phyloP scores from a whole-genome alignment of 73 alveolate genomes.

The Blepharisma japonicum region DNA sequence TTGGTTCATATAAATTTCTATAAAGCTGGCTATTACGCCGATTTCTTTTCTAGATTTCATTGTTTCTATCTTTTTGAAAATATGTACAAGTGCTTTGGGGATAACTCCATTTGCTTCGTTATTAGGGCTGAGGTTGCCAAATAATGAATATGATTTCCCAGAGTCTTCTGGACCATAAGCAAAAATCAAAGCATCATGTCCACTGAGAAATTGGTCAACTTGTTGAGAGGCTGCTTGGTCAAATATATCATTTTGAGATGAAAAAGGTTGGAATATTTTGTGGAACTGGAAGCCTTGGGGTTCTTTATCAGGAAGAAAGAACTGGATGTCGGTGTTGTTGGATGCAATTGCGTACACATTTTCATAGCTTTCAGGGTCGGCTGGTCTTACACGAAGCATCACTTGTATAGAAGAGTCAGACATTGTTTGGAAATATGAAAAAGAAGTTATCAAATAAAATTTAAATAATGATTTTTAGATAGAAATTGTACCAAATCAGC shows the following conservation, averaged over 20 bases:
- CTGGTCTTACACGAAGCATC: no score
- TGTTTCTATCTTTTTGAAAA: not conserved
- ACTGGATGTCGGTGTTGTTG: no score
- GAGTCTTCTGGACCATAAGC: constrained; percentile 13
- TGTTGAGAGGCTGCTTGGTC: not conserved
- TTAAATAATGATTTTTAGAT: no score
- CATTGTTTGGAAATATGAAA: no score
- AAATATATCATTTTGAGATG: constrained; percentile 9
- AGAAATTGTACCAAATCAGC: no score
- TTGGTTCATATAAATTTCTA: not conserved
- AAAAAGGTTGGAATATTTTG: not conserved
- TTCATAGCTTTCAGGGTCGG: no score
- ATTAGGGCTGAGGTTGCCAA: not conserved
- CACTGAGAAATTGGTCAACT: constrained; percentile 7
- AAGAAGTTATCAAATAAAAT: no score
- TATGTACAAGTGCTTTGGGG: not conserved
- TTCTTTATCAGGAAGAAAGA: no score
- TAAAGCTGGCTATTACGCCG: not conserved
- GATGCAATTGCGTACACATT: no score
- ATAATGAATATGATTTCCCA: not conserved
- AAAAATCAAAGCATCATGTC: not conserved
- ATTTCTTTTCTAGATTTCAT: not conserved
- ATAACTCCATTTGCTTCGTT: not conserved
- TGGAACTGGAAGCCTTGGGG: not conserved
- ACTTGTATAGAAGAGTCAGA: no score